Percentiles rank a stretch among this genome's conserved stretches.
Evolutionary conservation across 768 basidiomycete genomes (phyloP).

Genomic region (Kwoniella pini): DNA sequence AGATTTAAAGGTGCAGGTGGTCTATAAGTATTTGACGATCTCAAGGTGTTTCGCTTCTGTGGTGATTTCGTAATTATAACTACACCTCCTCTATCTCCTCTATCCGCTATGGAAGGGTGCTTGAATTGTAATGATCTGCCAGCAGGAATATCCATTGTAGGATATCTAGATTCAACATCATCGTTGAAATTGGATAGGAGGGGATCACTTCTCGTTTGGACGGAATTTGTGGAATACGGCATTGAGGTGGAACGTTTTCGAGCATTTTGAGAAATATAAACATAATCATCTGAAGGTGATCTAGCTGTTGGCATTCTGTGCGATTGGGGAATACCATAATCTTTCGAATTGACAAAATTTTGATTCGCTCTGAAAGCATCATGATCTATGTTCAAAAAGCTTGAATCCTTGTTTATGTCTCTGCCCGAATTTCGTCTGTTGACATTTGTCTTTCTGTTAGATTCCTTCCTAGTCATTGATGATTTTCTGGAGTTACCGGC

Average conservation of each 20-base stretch:
- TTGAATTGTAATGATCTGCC: conserved; percentile 24
- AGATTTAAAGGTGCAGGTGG: conserved; percentile 14
- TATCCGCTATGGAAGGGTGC: conserved; percentile 22
- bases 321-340: neutral
- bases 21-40: neutral
- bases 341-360: neutral
- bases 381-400: conserved; percentile 11
- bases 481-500: conserved; percentile 1
- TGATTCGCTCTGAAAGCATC: neutral
- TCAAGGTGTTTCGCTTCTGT: neutral
- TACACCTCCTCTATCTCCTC: conserved; percentile 20
- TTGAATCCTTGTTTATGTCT: neutral
- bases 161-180: conserved; percentile 12
- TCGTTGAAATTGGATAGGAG: conserved; percentile 6
- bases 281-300: conserved; percentile 7
- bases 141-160: neutral
- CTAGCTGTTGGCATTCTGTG: neutral
- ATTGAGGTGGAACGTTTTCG: conserved; percentile 13
- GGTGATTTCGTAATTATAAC: conserved; percentile 15
- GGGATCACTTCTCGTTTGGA: conserved; percentile 13
- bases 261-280: conserved; percentile 1
- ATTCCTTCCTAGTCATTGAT: neutral
- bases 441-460: neutral
- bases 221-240: neutral
- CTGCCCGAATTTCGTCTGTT: neutral